Evolutionary conservation across 2,329 filamentous ascomycete genomes (phyloP), one percentile per base, ranked within the genome.

Genomic region (Colletotrichum tanaceti): DNA sequence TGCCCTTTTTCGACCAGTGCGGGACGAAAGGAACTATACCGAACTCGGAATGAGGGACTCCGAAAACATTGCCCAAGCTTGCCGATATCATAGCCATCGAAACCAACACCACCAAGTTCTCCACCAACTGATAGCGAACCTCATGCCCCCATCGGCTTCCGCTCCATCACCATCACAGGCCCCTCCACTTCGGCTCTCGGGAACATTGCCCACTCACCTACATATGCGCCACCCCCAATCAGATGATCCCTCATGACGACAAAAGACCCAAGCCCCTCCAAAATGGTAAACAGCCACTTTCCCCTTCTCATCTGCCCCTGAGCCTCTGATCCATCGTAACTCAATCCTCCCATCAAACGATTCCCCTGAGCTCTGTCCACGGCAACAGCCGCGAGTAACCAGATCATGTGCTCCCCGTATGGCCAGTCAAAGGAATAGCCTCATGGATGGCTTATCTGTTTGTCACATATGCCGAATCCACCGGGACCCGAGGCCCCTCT

Each of bases 251-350:
- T 13, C n/a, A 5, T 16, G 52, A 20, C 10, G 16, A 38, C 13
- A 13, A 13, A 22, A 20, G 22, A 35, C 32, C 16, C 32, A 22
- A 39, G 1, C 32, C 32, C 9, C n/a, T 35, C 20, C 52, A 20
- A 14, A 4, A 10, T 39, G 9, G 32, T 18, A 22, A 54, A 39
- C n/a, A 35, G 32, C 32, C 32, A 22, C 35, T 35, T 14, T 39
- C n/a, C 35, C 13, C 32, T 53, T 20, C 49, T 54, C 50, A 54
- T 54, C 35, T 54, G 50, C 35, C 52, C 52, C 35, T 54, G 52
- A 22, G 35, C 22, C 52, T 9, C 32, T 54, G 13, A 24, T 22
- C n/a, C 35, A 3, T 54, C 52, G n/a, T 22, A 22, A 4, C 13
- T 22, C 35, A 20, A 20, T 6, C 52, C 11, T 32, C 32, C n/a